Base-by-base conservation (phyloP, 345 rosid species). In the Mallotus nudiflorus region DNA sequence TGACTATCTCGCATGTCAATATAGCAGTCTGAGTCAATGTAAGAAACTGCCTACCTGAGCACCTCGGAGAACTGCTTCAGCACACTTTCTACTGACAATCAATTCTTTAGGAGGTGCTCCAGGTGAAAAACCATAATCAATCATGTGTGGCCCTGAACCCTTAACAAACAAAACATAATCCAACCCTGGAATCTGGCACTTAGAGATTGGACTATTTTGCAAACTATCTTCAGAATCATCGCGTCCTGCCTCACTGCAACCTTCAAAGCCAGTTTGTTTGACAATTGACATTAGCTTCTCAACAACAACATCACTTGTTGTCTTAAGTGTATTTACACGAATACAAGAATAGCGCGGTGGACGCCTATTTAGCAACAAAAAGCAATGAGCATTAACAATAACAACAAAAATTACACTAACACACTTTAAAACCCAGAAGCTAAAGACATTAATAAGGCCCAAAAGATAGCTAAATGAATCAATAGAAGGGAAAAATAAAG, bases 41-140 rank as follows among this genome's bases (percentile, higher is more conserved):
- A 18, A 52, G 4, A 48, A 44, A n/a, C 10, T 51, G 54, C 46
- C 65, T 68, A 93, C 99, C 97, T 92, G 97, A 72, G 99, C 99
- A 76, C 99, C 99, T 56, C 98, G 88, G 46, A 95, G 96, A 85
- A 95, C 98, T 49, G 99, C 93, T 80, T 95, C 99, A 69, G 96
- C 98, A 76, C 99, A 95, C 82, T 95, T 95, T 72, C 98, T 86
- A 71, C 99, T 90, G 42, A 95, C 98, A n/a, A 95, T 79, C 15
- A 92, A 97, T 83, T 95, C 99, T 77, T 95, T 95, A 0, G 85
- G 95, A 35, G 94, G 86, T 35, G 55, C 77, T 13, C 81, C 90
- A 35, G 80, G 71, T 22, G 70, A 70, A 79, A 61, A 77, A 31
- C 79, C 89, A 73, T 95, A 92, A 62, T 86, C 86, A 71, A 90